These are phyloP conservation scores for Toxoplasma gondii DNA, from an alignment of 169 alveolate genomes.

Conservation along the genomic window DNA sequence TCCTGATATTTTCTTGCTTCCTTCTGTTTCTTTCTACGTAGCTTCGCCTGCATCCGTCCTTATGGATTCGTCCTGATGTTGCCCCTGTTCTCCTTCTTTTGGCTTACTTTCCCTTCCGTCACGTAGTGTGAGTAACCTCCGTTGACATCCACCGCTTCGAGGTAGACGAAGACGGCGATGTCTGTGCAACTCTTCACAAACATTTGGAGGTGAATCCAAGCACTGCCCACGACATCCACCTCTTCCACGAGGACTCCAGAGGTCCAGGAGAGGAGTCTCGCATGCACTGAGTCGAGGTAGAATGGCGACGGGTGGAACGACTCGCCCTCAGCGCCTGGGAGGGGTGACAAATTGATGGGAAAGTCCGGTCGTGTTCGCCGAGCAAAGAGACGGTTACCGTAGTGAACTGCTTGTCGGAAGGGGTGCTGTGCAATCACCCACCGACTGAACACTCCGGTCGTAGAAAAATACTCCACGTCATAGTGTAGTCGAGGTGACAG, in stretches of 20 bases:
- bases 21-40: not conserved
- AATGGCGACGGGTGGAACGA: conserved; percentile 58
- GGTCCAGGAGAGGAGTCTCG: conserved; percentile 66
- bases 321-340: conserved; percentile 46
- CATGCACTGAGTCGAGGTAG: conserved; percentile 51
- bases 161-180: conserved; percentile 72
- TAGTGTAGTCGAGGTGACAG: conserved; percentile 52
- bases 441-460: conserved; percentile 65
- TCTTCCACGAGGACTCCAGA: conserved; percentile 47
- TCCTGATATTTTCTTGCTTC: not conserved
- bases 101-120: conserved; percentile 72
- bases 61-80: not conserved
- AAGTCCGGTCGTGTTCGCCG: conserved; percentile 8
- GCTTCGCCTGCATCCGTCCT: not conserved
- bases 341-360: conserved; percentile 21
- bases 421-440: conserved; percentile 79
- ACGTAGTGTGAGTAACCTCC: conserved; percentile 65
- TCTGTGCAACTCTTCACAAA: conserved; percentile 71
- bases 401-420: conserved; percentile 71
- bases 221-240: conserved; percentile 70
- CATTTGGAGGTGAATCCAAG: conserved; percentile 67
- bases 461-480: conserved; percentile 57
- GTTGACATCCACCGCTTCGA: conserved; percentile 71
- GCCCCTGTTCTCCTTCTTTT: not conserved
- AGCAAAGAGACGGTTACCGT: conserved; percentile 53